These are phyloP conservation scores for Starmerella vitae DNA, from an alignment of 805 yeast genomes.

Conservation along the genomic window DNA sequence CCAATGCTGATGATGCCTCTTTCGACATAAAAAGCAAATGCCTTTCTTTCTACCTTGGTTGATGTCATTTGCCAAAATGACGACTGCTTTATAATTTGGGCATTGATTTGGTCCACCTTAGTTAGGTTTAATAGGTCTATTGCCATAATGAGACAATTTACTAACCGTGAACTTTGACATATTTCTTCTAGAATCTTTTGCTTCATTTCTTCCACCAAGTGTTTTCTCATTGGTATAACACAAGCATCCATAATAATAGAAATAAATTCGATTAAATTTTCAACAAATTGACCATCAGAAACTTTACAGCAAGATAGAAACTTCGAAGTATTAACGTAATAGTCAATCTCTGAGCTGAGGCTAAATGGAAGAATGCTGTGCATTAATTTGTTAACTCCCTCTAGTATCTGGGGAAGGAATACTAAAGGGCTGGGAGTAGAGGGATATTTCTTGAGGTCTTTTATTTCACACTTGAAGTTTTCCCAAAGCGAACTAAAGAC, in stretches of 20 bases:
- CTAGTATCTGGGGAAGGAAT: constrained; percentile 55
- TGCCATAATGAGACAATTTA: constrained; percentile 62
- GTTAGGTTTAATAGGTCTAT: constrained; percentile 82
- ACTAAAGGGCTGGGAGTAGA: constrained; percentile 18
- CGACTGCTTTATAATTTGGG: constrained; percentile 73
- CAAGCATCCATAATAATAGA: constrained; percentile 68
- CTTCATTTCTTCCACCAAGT: constrained; percentile 77
- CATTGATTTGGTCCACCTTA: constrained; percentile 91
- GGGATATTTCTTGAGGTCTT: constrained; percentile 47
- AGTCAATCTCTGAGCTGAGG: constrained; percentile 53
- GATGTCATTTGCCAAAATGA: constrained; percentile 79
- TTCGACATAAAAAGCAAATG: constrained; percentile 28
- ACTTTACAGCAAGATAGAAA: constrained; percentile 45
- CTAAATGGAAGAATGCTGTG: constrained; percentile 63
- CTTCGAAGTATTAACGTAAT: constrained; percentile 70
- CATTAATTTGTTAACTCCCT: constrained; percentile 65
- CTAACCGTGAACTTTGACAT: constrained; percentile 38
- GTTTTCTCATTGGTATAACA: constrained; percentile 92
- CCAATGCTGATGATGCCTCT: not conserved
- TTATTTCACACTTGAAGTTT: constrained; percentile 81
- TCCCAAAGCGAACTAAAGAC: constrained; percentile 46
- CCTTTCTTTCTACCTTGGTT: constrained; percentile 76
- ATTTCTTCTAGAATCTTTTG: constrained; percentile 36
- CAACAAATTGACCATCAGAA: constrained; percentile 34
- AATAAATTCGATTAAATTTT: constrained; percentile 25